Base-by-base conservation (phyloP, 495 filamentous ascomycete species). In the Pseudoneurospora amorphoporcata region DNA sequence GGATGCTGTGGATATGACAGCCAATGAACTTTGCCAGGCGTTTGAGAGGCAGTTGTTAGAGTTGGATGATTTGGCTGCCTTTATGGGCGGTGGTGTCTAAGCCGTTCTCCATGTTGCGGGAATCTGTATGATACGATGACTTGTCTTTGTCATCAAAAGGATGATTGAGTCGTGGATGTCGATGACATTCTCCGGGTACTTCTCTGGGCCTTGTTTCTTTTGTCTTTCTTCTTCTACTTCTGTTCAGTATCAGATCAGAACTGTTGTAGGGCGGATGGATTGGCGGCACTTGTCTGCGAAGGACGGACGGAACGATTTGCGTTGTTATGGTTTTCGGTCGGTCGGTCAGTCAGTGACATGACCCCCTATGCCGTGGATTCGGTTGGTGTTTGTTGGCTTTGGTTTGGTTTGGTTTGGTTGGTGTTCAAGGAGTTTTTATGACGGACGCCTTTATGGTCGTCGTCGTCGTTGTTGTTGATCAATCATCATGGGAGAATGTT, bases 61-160 rank as follows among this genome's bases (percentile, higher is more conserved):
- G 73, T 72, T 86, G 7, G 84, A 86, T 45, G 84, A 86, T 71
- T 78, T 86, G 12, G 84, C 84, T 39, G 84, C 84, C 8, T 86
- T 86, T 42, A 86, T 86, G 84, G 84, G 84, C 8, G 84, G 84
- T 37, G 84, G 84, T 65, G 84, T 86, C 72, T 86, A 69, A 72
- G 61, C 10, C 39, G 29, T 14, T 4, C 3, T 8, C 4, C 12
- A 1, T 37, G 39, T 7, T 0, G n/a, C 4, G 45, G 45, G 19
- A 53, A 4, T 53, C 17, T 14, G 45, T 68, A 40, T 41, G n/a
- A 39, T 69, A 40, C 58, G 29, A 14, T 70, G 58, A 71, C 7
- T 1, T 32, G 12, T 61, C 23, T 61, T 12, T 61, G 53, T 61
- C 53, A 61, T 61, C 29, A 35, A 16, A 7, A 61, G 10, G 23